These are phyloP conservation scores for Backusella tuberculispora DNA, from an alignment of 192 early-diverging fungal species.

Conservation along the genomic window DNA sequence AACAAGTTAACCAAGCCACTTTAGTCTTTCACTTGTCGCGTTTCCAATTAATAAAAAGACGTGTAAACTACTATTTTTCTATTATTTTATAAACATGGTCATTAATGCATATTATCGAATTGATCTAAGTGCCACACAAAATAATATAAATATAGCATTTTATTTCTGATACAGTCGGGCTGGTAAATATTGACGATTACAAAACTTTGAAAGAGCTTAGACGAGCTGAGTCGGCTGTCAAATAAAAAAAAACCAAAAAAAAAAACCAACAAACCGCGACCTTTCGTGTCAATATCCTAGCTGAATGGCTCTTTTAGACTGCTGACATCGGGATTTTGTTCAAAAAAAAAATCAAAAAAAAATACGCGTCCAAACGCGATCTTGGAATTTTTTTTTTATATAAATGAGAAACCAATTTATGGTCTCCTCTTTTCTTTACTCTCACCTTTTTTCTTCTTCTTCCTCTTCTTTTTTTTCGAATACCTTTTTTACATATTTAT, in stretches of 20 bases:
- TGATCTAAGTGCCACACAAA: no score
- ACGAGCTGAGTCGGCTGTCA: not conserved
- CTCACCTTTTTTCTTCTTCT: not conserved
- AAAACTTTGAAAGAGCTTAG: no score
- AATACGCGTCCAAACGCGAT: not conserved
- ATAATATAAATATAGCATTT: no score
- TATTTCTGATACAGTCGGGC: no score
- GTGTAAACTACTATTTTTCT: not conserved
- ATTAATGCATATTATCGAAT: no score
- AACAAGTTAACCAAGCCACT: no score
- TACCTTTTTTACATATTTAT: no score
- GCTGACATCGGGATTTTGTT: constrained; percentile 1
- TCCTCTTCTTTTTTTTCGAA: no score
- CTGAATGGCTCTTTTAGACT: constrained; percentile 8
- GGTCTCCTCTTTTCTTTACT: not conserved
- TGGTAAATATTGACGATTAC: no score
- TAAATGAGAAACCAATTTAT: not conserved
- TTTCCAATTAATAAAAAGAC: not conserved
- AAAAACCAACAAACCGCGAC: not conserved
- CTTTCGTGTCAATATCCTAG: not conserved
- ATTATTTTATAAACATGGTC: not conserved
- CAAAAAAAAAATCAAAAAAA: not conserved
- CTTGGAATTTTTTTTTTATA: not conserved
- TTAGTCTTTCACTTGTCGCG: not conserved
- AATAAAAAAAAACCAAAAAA: not conserved